A percentile compares a stretch with the other conserved stretches of the same genome.
Evolutionary conservation across 768 basidiomycete genomes (phyloP).

Genomic region (Hygrocybe coccinea): DNA sequence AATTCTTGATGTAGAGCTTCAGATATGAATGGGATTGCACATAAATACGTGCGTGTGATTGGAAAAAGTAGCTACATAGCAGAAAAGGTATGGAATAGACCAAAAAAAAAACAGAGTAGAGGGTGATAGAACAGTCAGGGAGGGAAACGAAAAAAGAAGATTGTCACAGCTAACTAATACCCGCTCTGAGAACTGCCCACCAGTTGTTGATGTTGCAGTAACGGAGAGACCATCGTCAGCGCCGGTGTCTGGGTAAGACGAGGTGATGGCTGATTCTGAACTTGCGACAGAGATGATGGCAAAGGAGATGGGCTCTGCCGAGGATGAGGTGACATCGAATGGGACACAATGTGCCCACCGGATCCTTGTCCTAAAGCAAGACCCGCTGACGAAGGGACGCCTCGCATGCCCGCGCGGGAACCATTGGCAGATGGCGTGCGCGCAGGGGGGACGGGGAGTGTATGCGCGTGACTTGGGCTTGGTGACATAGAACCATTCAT

Average conservation of each 20-base stretch:
- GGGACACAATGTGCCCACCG: constrained; percentile 23
- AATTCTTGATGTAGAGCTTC: too few species aligned
- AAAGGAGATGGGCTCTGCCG: constrained; percentile 44
- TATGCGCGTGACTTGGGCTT: constrained; percentile 36
- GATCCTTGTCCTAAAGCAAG: constrained; percentile 20
- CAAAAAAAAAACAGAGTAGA: neutral
- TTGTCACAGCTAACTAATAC: constrained; percentile 33
- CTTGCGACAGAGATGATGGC: constrained; percentile 32
- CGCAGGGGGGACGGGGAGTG: constrained; percentile 35
- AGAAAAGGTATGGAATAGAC: neutral
- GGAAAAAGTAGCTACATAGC: neutral
- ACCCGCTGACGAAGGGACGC: constrained; percentile 30
- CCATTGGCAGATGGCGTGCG: constrained; percentile 58
- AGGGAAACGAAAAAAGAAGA: constrained; percentile 1
- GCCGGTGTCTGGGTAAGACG: constrained; percentile 48
- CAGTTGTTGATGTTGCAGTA: constrained; percentile 50
- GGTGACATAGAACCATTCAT: constrained; percentile 29
- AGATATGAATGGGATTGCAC: neutral
- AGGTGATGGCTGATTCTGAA: constrained; percentile 43
- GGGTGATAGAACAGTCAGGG: neutral
- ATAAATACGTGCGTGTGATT: neutral
- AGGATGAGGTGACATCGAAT: constrained; percentile 47
- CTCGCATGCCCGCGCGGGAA: constrained; percentile 40
- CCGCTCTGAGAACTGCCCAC: constrained; percentile 50
- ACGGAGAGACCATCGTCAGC: constrained; percentile 51